These are phyloP conservation scores for Fusarium setosum DNA, from an alignment of 2,329 filamentous ascomycete species.

Conservation along the genomic window DNA sequence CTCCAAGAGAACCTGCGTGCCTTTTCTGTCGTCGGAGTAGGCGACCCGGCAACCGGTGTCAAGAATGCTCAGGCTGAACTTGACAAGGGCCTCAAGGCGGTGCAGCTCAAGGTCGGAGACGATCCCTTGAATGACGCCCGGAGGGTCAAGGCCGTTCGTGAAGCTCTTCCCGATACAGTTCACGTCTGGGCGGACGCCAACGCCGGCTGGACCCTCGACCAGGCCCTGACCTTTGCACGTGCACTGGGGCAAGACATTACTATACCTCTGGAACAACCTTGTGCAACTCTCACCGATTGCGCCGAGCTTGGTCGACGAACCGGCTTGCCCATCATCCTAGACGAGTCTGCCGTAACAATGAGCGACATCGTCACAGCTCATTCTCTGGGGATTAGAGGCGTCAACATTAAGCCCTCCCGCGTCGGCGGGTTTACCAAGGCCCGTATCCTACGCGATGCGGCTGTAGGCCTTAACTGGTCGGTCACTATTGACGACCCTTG, in stretches of 20 bases:
- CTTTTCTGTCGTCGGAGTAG: background rate
- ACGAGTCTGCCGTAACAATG: conserved; percentile 7
- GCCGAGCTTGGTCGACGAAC: background rate
- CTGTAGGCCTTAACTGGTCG: conserved; percentile 5
- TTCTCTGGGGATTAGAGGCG: background rate
- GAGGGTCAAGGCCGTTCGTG: background rate
- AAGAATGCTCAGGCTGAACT: conserved; percentile 2
- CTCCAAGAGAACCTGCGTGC: background rate
- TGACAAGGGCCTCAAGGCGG: conserved; percentile 1
- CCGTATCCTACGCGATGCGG: conserved; percentile 8
- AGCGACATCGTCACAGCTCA: conserved; percentile 6
- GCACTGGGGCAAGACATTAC: background rate
- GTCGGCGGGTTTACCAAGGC: conserved; percentile 13
- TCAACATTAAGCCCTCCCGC: conserved; percentile 13
- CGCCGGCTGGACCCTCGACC: background rate
- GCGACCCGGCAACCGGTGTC: background rate
- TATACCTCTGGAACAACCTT: background rate
- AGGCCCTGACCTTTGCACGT: background rate
- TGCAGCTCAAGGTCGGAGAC: conserved; percentile 12
- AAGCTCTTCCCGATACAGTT: background rate
- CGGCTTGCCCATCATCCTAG: background rate
- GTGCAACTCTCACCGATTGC: background rate
- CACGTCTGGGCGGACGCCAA: background rate
- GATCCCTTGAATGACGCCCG: conserved; percentile 6
- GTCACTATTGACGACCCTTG: conserved; percentile 12